Evolutionary conservation across 192 early-diverging fungal species (phyloP).

Genomic region (Kappamyces sp.): DNA sequence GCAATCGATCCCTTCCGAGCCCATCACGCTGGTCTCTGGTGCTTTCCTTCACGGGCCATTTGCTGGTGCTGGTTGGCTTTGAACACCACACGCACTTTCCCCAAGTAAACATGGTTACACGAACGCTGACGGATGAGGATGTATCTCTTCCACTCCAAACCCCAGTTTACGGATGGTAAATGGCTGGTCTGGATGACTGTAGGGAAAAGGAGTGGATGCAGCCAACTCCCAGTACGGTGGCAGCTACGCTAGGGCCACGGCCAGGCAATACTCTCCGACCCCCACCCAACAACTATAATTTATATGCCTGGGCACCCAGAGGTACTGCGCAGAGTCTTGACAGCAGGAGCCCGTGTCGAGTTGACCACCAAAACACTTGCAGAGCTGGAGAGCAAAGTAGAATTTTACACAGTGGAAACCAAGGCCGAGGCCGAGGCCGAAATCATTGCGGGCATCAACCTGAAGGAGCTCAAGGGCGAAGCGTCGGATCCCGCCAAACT

Average conservation of each 20-base stretch:
- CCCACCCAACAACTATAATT: constrained; percentile 9
- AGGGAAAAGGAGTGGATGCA: constrained; percentile 15
- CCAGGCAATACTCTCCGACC: constrained; percentile 12
- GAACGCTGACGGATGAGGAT: no score
- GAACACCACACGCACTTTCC: no score
- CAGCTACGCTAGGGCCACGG: constrained; percentile 10
- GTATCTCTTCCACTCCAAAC: not conserved
- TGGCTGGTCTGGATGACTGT: not conserved
- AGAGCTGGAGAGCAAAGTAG: not conserved
- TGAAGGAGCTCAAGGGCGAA: not conserved
- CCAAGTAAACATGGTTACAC: no score
- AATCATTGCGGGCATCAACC: not conserved
- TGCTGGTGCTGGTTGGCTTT: no score
- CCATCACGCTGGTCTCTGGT: no score
- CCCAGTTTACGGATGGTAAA: constrained; percentile 6
- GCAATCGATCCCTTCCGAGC: no score
- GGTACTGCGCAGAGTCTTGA: not conserved
- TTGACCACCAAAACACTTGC: not conserved
- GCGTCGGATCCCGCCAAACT: no score
- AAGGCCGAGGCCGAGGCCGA: not conserved
- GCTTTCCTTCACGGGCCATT: no score
- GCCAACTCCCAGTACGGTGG: not conserved
- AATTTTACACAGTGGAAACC: constrained; percentile 2
- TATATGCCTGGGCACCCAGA: not conserved
- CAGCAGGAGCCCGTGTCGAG: constrained; percentile 1